Evolutionary conservation across 78 protist genomes (phyloP).

Genomic region (Dictyostelium firmibasis): DNA sequence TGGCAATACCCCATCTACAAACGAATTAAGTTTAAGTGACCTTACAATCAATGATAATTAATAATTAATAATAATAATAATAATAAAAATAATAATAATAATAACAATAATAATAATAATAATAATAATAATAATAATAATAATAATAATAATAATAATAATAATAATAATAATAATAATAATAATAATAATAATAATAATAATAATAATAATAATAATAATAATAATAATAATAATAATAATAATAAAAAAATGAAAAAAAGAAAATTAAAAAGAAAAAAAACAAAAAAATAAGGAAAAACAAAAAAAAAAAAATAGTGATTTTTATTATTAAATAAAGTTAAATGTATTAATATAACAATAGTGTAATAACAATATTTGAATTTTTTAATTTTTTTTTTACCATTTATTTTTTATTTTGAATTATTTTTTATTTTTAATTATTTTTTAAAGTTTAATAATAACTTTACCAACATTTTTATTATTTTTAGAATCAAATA

Average conservation of each 20-base stretch:
- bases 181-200: too few species aligned
- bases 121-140: too few species aligned
- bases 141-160: too few species aligned
- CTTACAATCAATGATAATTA: not conserved
- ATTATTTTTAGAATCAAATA: not conserved
- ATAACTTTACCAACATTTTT: conserved; percentile 1
- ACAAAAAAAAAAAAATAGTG: not conserved
- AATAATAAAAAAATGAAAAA: not conserved
- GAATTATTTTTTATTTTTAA: too few species aligned
- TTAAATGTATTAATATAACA: not conserved
- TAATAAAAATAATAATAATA: too few species aligned
- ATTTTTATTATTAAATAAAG: not conserved
- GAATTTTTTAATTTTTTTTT: too few species aligned
- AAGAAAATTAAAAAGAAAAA: not conserved
- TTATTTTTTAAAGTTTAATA: not conserved
- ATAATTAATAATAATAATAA: too few species aligned
- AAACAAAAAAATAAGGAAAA: not conserved
- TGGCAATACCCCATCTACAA: not conserved
- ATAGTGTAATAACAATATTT: not conserved
- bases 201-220: too few species aligned
- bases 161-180: too few species aligned
- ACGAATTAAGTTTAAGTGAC: conserved; percentile 20
- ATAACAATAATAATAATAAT: too few species aligned
- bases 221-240: too few species aligned
- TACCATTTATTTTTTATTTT: too few species aligned